phyloP scores from a whole-genome alignment of 2,329 filamentous ascomycete species.

The Scopulariopsis brevicaulis region DNA sequence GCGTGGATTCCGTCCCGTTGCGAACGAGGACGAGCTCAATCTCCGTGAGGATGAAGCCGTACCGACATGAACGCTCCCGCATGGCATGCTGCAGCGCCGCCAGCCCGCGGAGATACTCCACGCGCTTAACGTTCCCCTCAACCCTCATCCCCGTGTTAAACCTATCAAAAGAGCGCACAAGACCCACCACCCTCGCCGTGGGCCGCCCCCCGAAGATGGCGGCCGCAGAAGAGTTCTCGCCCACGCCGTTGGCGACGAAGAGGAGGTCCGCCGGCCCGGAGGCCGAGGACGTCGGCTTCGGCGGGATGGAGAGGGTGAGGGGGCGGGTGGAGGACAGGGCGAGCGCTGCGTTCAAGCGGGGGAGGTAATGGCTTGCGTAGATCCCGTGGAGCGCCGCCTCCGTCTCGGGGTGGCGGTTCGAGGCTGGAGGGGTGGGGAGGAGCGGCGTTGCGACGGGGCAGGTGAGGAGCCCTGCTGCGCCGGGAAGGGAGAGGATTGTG shows the following conservation, averaged over 20 bases:
- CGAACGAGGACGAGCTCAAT: slow-evolving; percentile 89
- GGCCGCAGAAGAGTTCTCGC: slow-evolving; percentile 43
- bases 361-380: slow-evolving; percentile 67
- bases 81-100: slow-evolving; percentile 81
- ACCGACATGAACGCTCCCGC: slow-evolving; percentile 86
- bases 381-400: slow-evolving; percentile 66
- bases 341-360: slow-evolving; percentile 78
- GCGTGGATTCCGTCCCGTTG: slow-evolving; percentile 58
- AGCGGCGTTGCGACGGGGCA: slow-evolving; percentile 52
- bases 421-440: slow-evolving; percentile 46
- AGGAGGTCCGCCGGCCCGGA: slow-evolving; percentile 34
- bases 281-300: slow-evolving; percentile 18
- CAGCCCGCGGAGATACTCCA: slow-evolving; percentile 80
- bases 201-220: slow-evolving; percentile 37
- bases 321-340: slow-evolving; percentile 61
- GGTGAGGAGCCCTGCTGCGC: slow-evolving; percentile 60
- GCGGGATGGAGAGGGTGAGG: slow-evolving; percentile 36
- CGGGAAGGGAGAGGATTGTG: slow-evolving; percentile 61
- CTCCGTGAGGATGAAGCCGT: slow-evolving; percentile 93
- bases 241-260: slow-evolving; percentile 53
- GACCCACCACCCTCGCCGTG: slow-evolving; percentile 55
- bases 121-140: slow-evolving; percentile 72
- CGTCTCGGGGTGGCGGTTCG: slow-evolving; percentile 61
- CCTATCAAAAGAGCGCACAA: slow-evolving; percentile 85
- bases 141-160: slow-evolving; percentile 94